Base-by-base conservation (phyloP, 352 stramenopile genomes). In the Achlya hypogyna region DNA sequence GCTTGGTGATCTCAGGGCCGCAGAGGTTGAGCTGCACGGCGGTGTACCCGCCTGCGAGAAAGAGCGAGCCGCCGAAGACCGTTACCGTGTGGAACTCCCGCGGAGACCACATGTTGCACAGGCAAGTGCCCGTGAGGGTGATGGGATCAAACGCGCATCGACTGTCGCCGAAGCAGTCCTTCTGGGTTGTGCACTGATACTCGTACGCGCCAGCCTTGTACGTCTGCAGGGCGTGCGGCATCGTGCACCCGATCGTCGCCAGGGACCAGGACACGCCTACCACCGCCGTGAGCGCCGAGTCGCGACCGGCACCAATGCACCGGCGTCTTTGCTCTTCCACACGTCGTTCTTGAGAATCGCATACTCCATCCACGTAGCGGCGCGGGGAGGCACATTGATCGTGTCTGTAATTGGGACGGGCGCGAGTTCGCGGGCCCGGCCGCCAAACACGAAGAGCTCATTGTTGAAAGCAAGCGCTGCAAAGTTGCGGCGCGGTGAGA, bases 341-440 rank as follows among this genome's bases (percentile, higher is more conserved):
- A 91, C 78, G 62, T 91, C 82, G 63, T 91, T 91, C 56, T 89
- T 89, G 20, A 91, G 71, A 8, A 91, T 81, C 0, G 77, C 73
- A 53, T 76, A 84, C 70, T 91, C 82, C 4, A 83, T 72, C 81
- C 79, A 89, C 2, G 79, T 75, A 0, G 59, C 75, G 45, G 77
- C 84, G 20, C 69, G 63, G 0, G 79, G 76, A 0, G 68, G 69
- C 10, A 34, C 47, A 16, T 53, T 62, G 1, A 78, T 75, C 23
- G 81, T 63, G 53, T 88, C 64, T 1, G 75, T 70, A 23, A 89
- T 72, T 31, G 79, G 78, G 0, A 91, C 70, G 0, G 78, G 81
- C 22, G 81, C 73, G 54, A 88, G 76, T 51, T 91, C 82, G 0
- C 82, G 72, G 16, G 82, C 82, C 0, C 79, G 75, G 27, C 82